Evolutionary conservation across 1,284 basidiomycete genomes (phyloP).

Genomic region (Hemileia vastatrix): DNA sequence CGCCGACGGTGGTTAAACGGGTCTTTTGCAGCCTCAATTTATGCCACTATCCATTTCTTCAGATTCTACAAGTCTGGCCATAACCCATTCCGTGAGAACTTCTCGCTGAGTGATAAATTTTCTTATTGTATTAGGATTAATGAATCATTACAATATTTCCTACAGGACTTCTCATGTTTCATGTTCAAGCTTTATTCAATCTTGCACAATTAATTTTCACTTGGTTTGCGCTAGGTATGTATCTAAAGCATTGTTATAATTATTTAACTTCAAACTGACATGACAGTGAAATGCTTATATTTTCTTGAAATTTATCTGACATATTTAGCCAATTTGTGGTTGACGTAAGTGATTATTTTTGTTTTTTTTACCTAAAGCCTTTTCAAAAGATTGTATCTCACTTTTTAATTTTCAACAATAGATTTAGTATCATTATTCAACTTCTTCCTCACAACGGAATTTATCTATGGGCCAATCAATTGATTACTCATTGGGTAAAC

Average conservation of each 20-base stretch:
- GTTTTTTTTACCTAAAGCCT: neutral
- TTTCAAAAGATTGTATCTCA: neutral
- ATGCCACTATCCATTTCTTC: constrained; percentile 90
- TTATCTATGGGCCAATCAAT: constrained; percentile 9
- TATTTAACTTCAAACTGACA: neutral
- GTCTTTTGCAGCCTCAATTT: constrained; percentile 90
- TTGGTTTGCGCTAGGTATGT: constrained; percentile 41
- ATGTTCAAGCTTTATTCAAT: constrained; percentile 28
- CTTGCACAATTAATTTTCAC: constrained; percentile 43
- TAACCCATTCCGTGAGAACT: constrained; percentile 44
- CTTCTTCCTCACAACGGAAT: constrained; percentile 54
- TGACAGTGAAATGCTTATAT: neutral
- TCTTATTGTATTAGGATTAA: too few species aligned
- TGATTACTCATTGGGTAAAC: constrained; percentile 64
- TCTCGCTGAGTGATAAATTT: too few species aligned
- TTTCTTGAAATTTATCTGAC: neutral
- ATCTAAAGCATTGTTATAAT: neutral
- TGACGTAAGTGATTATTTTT: constrained; percentile 50
- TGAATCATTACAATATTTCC: constrained; percentile 30
- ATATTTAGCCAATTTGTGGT: constrained; percentile 73
- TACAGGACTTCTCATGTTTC: constrained; percentile 26
- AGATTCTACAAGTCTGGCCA: constrained; percentile 75
- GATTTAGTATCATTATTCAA: constrained; percentile 86
- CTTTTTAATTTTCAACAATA: neutral
- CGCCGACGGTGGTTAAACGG: constrained; percentile 94